phyloP scores from a whole-genome alignment of 139 green algal genomes.

The Coelastrella sp. region DNA sequence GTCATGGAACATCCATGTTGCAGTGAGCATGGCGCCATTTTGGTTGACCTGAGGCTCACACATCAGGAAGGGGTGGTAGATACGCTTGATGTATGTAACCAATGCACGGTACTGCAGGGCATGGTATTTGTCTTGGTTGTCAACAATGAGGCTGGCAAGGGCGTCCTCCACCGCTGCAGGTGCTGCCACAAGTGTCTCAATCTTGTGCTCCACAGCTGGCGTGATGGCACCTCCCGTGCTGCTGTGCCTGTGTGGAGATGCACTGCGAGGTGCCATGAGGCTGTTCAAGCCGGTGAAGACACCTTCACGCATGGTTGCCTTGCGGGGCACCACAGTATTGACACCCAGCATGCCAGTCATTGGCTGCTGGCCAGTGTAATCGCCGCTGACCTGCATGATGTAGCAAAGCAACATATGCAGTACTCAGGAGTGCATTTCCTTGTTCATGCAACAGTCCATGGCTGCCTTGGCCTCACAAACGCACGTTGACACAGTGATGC shows the following conservation, averaged over 20 bases:
- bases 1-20: slow-evolving; percentile 67
- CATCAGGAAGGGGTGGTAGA: slow-evolving; percentile 89
- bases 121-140: slow-evolving; percentile 59
- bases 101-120: slow-evolving; percentile 71
- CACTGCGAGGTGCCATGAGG: neutral
- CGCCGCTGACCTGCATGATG: neutral
- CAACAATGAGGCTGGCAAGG: slow-evolving; percentile 84
- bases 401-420: neutral
- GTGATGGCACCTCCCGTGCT: slow-evolving; percentile 45
- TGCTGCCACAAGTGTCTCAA: slow-evolving; percentile 88
- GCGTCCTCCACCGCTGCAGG: slow-evolving; percentile 95
- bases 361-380: neutral
- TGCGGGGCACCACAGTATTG: slow-evolving; percentile 28
- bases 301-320: slow-evolving; percentile 46
- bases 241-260: slow-evolving; percentile 26
- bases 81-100: slow-evolving; percentile 88
- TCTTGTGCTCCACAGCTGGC: slow-evolving; percentile 58
- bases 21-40: slow-evolving; percentile 28
- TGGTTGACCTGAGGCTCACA: slow-evolving; percentile 59
- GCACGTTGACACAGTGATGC: no score
- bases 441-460: no score
- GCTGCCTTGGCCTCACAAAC: no score
- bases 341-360: slow-evolving; percentile 4
- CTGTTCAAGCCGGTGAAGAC: slow-evolving; percentile 41
- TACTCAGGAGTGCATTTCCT: no score